These are phyloP conservation scores for Albifimbria verrucaria DNA, from an alignment of 2,329 filamentous ascomycete genomes.

Conservation along the genomic window DNA sequence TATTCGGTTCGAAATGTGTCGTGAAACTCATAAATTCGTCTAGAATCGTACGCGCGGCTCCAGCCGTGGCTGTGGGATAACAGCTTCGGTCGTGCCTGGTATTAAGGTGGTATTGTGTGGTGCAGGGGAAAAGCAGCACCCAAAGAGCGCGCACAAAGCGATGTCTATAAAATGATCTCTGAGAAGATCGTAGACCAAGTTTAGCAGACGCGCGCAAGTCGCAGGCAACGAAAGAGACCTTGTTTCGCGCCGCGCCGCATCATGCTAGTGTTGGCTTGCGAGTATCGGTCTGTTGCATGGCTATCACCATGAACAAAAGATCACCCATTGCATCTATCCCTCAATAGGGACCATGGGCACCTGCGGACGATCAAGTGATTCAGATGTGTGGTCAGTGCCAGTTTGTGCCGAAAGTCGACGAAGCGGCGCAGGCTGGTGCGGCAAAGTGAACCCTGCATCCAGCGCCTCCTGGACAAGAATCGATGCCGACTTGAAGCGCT, in stretches of 20 bases:
- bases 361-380: slow-evolving; percentile 20
- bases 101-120: neutral
- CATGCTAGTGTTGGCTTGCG: neutral
- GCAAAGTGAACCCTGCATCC: slow-evolving; percentile 53
- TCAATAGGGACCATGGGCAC: slow-evolving; percentile 28
- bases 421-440: slow-evolving; percentile 39
- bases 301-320: too few relatives aligned
- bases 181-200: neutral
- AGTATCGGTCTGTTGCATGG: too few relatives aligned
- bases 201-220: neutral
- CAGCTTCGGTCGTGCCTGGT: neutral
- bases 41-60: neutral
- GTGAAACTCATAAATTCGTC: slow-evolving; percentile 2
- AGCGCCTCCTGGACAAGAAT: slow-evolving; percentile 76
- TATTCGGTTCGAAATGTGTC: neutral
- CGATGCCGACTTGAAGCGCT: slow-evolving; percentile 82
- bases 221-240: neutral
- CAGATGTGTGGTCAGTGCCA: slow-evolving; percentile 18
- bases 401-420: slow-evolving; percentile 17
- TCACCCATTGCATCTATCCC: too few relatives aligned
- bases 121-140: neutral
- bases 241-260: neutral
- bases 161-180: neutral
- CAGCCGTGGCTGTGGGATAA: neutral
- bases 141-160: neutral